A percentile compares a stretch with the other conserved stretches of the same genome.
phyloP scores from a whole-genome alignment of 306 rosid genomes.

The Parietaria judaica region DNA sequence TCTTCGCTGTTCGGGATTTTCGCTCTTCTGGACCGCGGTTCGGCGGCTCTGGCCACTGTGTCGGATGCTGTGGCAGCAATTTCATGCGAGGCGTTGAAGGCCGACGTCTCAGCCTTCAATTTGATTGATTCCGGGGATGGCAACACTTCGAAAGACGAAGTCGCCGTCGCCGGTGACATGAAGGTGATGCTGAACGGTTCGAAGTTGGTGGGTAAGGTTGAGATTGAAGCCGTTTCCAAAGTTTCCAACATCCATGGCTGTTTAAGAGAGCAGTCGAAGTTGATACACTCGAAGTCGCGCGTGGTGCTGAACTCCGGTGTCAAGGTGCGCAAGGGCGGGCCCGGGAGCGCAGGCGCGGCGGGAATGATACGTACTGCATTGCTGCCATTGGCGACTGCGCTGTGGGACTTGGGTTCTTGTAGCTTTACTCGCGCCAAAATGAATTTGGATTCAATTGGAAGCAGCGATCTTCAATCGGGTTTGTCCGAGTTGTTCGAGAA shows the following conservation, averaged over 20 bases:
- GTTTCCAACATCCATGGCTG: conserved; percentile 54
- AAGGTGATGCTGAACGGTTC: conserved; percentile 74
- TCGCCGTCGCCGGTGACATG: conserved; percentile 62
- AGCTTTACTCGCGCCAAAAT: conserved; percentile 39
- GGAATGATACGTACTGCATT: conserved; percentile 31
- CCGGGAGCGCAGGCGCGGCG: conserved; percentile 22
- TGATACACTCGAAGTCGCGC: conserved; percentile 49
- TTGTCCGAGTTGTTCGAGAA: conserved; percentile 37
- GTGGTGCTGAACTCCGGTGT: conserved; percentile 55
- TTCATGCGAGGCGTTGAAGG: conserved; percentile 73
- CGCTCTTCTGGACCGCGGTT: conserved; percentile 52
- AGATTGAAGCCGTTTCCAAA: conserved; percentile 23
- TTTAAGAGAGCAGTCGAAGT: conserved; percentile 48
- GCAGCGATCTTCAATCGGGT: conserved; percentile 18
- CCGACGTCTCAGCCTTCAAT: conserved; percentile 50
- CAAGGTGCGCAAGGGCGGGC: conserved; percentile 23
- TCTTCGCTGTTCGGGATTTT: conserved; percentile 36
- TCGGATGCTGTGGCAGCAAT: conserved; percentile 56
- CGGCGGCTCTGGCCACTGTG: conserved; percentile 38
- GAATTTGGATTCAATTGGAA: conserved; percentile 30
- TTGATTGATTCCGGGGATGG: conserved; percentile 79
- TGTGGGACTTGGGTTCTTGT: conserved; percentile 43
- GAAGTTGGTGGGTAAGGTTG: conserved; percentile 61
- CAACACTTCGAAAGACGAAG: conserved; percentile 53
- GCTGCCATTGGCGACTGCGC: conserved; percentile 38